phyloP scores from a whole-genome alignment of 202 grass and related monocot genomes.

The Musa balbisiana region DNA sequence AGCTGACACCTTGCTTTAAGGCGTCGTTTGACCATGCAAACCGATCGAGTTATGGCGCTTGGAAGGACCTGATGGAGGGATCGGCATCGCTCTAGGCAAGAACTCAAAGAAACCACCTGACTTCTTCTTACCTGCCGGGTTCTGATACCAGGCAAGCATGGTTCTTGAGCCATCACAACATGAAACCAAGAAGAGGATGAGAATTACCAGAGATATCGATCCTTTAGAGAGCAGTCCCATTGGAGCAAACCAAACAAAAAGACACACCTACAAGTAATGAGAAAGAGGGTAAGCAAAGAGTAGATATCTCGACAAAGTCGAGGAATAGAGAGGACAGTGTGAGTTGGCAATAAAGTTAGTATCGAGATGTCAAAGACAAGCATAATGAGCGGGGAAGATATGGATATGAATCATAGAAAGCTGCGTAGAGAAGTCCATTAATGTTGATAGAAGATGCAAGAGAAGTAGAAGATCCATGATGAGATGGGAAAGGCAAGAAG shows the following conservation, averaged over 20 bases:
- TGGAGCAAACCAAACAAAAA: not conserved
- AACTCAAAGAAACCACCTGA: not conserved
- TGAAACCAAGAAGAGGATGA: not conserved
- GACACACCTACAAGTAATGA: too few species aligned
- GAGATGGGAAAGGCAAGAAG: too few species aligned
- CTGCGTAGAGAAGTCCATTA: too few species aligned
- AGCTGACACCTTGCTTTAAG: not conserved
- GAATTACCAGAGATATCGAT: not conserved
- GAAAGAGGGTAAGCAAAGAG: too few species aligned
- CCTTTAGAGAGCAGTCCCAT: not conserved
- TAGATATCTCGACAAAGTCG: too few species aligned
- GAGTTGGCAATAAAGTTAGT: too few species aligned
- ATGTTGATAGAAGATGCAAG: too few species aligned
- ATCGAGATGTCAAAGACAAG: too few species aligned
- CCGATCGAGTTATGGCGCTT: constrained; percentile 1
- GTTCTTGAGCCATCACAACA: not conserved
- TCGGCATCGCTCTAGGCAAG: not conserved
- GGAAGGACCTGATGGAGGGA: not conserved
- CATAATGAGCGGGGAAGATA: too few species aligned
- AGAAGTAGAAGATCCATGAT: too few species aligned
- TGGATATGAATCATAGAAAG: too few species aligned
- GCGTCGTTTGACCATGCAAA: not conserved
- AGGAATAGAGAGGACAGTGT: too few species aligned
- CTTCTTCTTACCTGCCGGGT: not conserved
- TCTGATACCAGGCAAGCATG: not conserved